phyloP scores from a whole-genome alignment of 2,329 filamentous ascomycete genomes.

The Penicillium sp. region DNA sequence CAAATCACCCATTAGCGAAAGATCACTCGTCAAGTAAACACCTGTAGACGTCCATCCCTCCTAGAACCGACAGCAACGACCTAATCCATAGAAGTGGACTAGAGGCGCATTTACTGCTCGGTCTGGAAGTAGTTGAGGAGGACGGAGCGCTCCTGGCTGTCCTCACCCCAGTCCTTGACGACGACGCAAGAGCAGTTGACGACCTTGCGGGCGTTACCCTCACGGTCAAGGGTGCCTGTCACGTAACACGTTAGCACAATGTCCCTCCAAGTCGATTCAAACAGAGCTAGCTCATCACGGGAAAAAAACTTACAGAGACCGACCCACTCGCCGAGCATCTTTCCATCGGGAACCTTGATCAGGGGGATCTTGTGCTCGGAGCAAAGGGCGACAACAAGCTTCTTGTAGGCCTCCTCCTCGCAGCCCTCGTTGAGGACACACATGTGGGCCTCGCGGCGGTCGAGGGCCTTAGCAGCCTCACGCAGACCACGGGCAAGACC shows the following conservation, averaged over 20 bases:
- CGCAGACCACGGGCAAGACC: constrained; percentile 97
- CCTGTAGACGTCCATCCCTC: constrained; percentile 19
- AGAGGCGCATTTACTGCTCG: constrained; percentile 53
- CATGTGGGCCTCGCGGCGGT: constrained; percentile 99
- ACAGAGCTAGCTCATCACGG: constrained; percentile 5
- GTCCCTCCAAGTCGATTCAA: neutral
- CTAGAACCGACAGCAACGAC: constrained; percentile 26
- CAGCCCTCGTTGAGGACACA: constrained; percentile 99
- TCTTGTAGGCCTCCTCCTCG: constrained; percentile 99
- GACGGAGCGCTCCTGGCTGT: constrained; percentile 97
- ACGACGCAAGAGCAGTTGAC: constrained; percentile 99
- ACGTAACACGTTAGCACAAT: constrained; percentile 22
- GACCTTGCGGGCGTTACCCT: constrained; percentile 99
- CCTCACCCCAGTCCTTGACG: constrained; percentile 99
- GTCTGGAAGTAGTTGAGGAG: constrained; percentile 99
- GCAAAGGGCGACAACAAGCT: constrained; percentile 98
- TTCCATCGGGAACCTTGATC: constrained; percentile 99
- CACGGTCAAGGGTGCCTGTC: constrained; percentile 93
- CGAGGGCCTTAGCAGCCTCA: constrained; percentile 97
- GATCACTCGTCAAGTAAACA: constrained; percentile 10
- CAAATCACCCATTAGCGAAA: constrained; percentile 5
- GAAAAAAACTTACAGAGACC: constrained; percentile 83
- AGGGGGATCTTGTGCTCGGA: constrained; percentile 99
- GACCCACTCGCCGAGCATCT: constrained; percentile 99
- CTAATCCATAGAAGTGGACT: constrained; percentile 11